These are phyloP conservation scores for Thecamonas trahens DNA, from an alignment of 78 protist species.

Conservation along the genomic window DNA sequence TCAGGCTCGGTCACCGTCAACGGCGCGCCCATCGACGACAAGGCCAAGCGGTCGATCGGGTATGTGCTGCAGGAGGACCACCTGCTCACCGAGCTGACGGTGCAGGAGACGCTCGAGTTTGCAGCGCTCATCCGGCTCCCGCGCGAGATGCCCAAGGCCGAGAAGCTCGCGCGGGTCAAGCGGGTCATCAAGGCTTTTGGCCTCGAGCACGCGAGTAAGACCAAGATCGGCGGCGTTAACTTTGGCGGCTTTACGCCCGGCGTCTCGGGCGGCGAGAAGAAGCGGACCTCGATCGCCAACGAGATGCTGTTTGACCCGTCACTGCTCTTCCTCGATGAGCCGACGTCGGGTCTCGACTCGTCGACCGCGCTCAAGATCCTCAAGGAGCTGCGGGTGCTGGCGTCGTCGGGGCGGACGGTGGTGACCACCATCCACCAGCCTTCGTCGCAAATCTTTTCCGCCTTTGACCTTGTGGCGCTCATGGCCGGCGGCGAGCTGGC, in stretches of 20 bases:
- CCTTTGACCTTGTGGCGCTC: constrained; percentile 17
- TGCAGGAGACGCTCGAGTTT: constrained; percentile 38
- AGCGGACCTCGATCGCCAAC: constrained; percentile 32
- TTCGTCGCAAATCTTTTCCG: not conserved
- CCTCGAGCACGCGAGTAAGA: not conserved
- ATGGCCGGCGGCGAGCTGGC: not conserved
- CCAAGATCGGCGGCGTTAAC: not conserved
- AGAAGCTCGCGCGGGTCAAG: constrained; percentile 5
- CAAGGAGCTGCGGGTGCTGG: not conserved
- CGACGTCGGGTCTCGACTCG: constrained; percentile 65
- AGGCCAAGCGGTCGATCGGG: not conserved
- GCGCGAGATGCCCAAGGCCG: not conserved
- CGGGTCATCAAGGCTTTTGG: constrained; percentile 1
- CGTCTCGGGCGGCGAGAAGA: constrained; percentile 65
- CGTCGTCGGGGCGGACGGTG: not conserved
- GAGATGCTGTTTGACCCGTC: constrained; percentile 48
- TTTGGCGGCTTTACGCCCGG: constrained; percentile 42
- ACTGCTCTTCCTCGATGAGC: constrained; percentile 65
- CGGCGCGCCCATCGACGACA: not conserved
- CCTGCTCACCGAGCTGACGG: constrained; percentile 38
- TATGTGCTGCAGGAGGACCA: constrained; percentile 48
- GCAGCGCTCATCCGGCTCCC: constrained; percentile 37
- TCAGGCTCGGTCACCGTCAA: constrained; percentile 8
- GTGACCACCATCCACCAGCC: constrained; percentile 42
- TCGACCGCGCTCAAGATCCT: constrained; percentile 18